Conservation (phyloP, 2,329 filamentous ascomycete genomes). For the Epichloe baconii region DNA sequence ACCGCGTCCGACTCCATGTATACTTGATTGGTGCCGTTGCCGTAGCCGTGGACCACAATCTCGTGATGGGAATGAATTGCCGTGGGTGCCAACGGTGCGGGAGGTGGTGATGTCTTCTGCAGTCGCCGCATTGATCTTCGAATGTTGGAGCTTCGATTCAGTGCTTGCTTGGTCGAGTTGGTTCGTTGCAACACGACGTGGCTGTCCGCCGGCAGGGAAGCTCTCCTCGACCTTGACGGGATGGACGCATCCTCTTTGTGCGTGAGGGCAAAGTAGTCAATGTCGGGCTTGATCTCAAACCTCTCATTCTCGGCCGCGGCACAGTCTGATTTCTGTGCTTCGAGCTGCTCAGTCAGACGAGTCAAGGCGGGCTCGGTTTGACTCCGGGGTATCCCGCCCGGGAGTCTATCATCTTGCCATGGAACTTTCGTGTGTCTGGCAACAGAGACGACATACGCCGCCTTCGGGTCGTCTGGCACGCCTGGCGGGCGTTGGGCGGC, state of each 20-base stretch:
- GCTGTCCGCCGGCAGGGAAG: slow-evolving; percentile 4
- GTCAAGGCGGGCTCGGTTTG: slow-evolving; percentile 15
- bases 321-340: slow-evolving; percentile 3
- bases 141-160: slow-evolving; percentile 21
- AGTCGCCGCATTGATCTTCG: slow-evolving; percentile 22
- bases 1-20: slow-evolving; percentile 11
- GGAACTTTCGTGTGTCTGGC: slow-evolving; percentile 30
- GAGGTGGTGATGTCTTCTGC: slow-evolving; percentile 10
- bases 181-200: slow-evolving; percentile 13
- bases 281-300: slow-evolving; percentile 39
- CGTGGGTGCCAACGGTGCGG: slow-evolving; percentile 2
- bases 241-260: slow-evolving; percentile 16
- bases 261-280: slow-evolving; percentile 38
- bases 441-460: slow-evolving; percentile 43
- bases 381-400: slow-evolving; percentile 15
- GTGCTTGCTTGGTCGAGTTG: slow-evolving; percentile 17
- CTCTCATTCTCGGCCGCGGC: slow-evolving; percentile 4
- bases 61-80: slow-evolving; percentile 27
- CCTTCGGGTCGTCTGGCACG: slow-evolving; percentile 41
- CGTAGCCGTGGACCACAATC: slow-evolving; percentile 40
- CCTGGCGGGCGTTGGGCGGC: slow-evolving; percentile 49
- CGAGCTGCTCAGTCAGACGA: slow-evolving; percentile 5
- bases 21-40: slow-evolving; percentile 35
- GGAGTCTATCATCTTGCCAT: slow-evolving; percentile 26
- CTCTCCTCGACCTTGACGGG: slow-evolving; percentile 3